Evolutionary conservation across 164 flowering plant genomes (phyloP).

Genomic region (Annona squamosa): DNA sequence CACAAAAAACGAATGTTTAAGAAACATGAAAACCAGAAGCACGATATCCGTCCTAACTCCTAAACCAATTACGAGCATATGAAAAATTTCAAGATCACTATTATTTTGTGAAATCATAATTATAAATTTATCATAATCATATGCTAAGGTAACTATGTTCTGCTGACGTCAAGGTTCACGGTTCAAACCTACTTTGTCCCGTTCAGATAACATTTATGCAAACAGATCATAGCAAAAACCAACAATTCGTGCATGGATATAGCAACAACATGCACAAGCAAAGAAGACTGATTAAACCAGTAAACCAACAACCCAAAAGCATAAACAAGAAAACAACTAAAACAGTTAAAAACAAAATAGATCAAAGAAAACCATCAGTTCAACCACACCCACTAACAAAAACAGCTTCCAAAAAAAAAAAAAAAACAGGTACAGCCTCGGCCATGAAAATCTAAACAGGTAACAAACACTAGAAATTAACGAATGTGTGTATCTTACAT

Average conservation of each 20-base stretch:
- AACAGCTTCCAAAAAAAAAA: neutral
- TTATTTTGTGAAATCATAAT: too few relatives aligned
- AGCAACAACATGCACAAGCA: neutral
- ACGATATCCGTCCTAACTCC: too few relatives aligned
- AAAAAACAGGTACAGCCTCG: neutral
- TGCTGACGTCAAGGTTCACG: too few relatives aligned
- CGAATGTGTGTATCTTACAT: neutral
- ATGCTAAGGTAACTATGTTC: too few relatives aligned
- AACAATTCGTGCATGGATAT: constrained; percentile 1
- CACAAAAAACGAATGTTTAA: neutral
- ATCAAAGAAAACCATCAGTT: neutral
- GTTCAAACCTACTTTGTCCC: too few relatives aligned
- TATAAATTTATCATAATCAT: too few relatives aligned
- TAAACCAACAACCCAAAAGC: neutral
- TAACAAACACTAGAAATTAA: neutral
- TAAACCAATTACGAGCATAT: too few relatives aligned
- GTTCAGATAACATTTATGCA: too few relatives aligned
- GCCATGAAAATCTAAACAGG: neutral
- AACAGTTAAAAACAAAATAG: neutral
- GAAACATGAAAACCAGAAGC: too few relatives aligned
- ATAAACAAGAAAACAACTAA: neutral
- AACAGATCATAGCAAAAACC: neutral
- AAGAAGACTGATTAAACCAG: neutral
- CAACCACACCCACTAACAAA: neutral
- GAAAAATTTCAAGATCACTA: too few relatives aligned